phyloP scores from a whole-genome alignment of 1,139 yeast genomes.

The Petasospora fabianii region DNA sequence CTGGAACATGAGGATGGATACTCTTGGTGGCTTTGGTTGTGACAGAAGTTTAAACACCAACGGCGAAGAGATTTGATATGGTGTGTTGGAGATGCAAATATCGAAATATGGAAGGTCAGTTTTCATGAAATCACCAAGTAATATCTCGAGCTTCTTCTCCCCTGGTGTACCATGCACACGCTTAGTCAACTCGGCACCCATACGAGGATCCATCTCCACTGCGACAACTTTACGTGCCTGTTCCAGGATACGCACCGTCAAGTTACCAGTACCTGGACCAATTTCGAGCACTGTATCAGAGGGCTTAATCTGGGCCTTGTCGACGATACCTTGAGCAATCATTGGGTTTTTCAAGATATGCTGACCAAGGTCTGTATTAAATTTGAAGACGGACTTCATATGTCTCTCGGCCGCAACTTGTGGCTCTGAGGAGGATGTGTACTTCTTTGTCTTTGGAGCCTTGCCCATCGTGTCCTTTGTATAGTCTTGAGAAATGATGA shows the following conservation, averaged over 20 bases:
- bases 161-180: slow-evolving; percentile 96
- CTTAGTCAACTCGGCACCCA: slow-evolving; percentile 98
- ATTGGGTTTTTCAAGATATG: slow-evolving; percentile 94
- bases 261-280: slow-evolving; percentile 99
- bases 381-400: slow-evolving; percentile 83
- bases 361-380: slow-evolving; percentile 95
- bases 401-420: slow-evolving; percentile 66
- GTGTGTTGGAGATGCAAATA: slow-evolving; percentile 94
- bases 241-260: slow-evolving; percentile 88
- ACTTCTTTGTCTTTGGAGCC: slow-evolving; percentile 31
- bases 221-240: slow-evolving; percentile 91
- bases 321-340: slow-evolving; percentile 97
- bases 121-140: slow-evolving; percentile 95
- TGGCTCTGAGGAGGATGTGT: slow-evolving; percentile 37
- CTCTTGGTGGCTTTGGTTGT: slow-evolving; percentile 92
- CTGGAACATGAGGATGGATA: slow-evolving; percentile 95
- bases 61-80: slow-evolving; percentile 96
- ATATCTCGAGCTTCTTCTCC: slow-evolving; percentile 84
- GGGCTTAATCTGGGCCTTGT: slow-evolving; percentile 89
- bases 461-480: slow-evolving; percentile 20
- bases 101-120: slow-evolving; percentile 94
- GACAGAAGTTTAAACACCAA: slow-evolving; percentile 87
- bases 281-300: slow-evolving; percentile 93
- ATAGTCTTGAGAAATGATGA: not conserved
- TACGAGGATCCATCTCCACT: slow-evolving; percentile 97